Evolutionary conservation across 2,329 filamentous ascomycete species (phyloP).

Genomic region (Orbilia brochopaga): DNA sequence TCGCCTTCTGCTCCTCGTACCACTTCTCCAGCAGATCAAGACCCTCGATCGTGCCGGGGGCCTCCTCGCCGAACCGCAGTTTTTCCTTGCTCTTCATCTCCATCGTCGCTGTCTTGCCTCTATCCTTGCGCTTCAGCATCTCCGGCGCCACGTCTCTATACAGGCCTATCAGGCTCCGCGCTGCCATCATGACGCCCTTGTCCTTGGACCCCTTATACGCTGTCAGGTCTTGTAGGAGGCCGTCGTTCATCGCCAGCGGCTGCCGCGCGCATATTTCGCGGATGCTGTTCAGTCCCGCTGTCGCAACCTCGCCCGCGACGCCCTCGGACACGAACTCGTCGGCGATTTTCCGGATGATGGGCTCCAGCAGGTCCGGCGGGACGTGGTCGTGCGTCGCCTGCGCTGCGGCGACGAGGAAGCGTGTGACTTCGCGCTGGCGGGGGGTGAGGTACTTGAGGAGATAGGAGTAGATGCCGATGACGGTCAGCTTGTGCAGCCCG

Average conservation of each 20-base stretch:
- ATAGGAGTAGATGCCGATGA: conserved; percentile 92
- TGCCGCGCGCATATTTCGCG: conserved; percentile 91
- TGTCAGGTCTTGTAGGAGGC: conserved; percentile 91
- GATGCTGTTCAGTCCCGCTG: conserved; percentile 91
- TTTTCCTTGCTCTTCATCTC: conserved; percentile 76
- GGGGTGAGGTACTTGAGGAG: conserved; percentile 92
- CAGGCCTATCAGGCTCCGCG: conserved; percentile 84
- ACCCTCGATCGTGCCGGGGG: conserved; percentile 82
- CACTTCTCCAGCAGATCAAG: conserved; percentile 88
- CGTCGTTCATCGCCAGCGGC: conserved; percentile 94
- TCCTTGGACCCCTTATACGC: conserved; percentile 97
- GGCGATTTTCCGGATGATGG: conserved; percentile 90
- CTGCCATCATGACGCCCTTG: conserved; percentile 99
- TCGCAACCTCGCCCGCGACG: conserved; percentile 84
- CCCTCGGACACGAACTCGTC: conserved; percentile 98
- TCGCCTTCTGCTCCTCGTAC: conserved; percentile 80
- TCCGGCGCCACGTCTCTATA: conserved; percentile 92
- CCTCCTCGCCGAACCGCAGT: conserved; percentile 81
- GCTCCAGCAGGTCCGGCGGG: conserved; percentile 88
- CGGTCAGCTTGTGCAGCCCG: conserved; percentile 87
- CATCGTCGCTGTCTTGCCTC: conserved; percentile 89
- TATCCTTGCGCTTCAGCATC: conserved; percentile 84
- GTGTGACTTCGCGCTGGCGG: conserved; percentile 86
- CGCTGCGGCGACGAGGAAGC: conserved; percentile 87
- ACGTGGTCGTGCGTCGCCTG: conserved; percentile 91